Evolutionary conservation across 2,329 filamentous ascomycete species (phyloP).

Genomic region (Clonostachys solani): DNA sequence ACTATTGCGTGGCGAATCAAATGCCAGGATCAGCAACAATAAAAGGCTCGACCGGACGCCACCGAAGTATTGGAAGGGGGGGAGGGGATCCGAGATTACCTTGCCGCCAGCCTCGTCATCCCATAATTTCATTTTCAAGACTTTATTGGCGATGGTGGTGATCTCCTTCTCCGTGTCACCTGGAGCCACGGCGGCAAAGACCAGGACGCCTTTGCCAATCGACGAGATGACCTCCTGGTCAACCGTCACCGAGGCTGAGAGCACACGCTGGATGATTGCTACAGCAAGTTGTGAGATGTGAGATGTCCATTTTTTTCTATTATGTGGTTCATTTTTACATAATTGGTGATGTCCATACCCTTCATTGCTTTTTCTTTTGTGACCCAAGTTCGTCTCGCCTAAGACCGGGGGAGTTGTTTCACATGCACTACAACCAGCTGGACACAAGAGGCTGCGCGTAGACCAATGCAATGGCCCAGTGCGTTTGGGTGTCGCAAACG

Average conservation of each 20-base stretch:
- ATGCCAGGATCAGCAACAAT: conserved; percentile 7
- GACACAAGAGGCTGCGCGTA: background rate
- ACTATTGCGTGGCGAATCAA: conserved; percentile 42
- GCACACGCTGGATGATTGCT: conserved; percentile 91
- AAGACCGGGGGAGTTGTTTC: background rate
- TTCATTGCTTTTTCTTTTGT: conserved; percentile 1
- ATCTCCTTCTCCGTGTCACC: conserved; percentile 88
- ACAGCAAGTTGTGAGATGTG: conserved; percentile 1
- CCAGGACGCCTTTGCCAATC: conserved; percentile 84
- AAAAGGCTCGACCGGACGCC: conserved; percentile 2
- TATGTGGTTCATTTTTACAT: conserved; percentile 1
- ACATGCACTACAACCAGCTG: background rate
- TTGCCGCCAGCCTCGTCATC: conserved; percentile 70
- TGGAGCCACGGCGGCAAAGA: conserved; percentile 87
- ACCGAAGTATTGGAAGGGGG: background rate
- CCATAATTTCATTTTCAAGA: conserved; percentile 89
- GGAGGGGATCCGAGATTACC: conserved; percentile 33
- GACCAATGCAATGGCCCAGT: no score
- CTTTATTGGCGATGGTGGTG: conserved; percentile 76
- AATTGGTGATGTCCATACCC: background rate
- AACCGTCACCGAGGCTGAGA: conserved; percentile 93
- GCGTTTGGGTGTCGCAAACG: no score
- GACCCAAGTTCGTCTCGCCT: background rate
- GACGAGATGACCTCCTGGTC: conserved; percentile 86
- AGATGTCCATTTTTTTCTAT: conserved; percentile 2